These are phyloP conservation scores for Pseudogymnoascus sp. DNA, from an alignment of 2,329 filamentous ascomycete species.

Conservation along the genomic window DNA sequence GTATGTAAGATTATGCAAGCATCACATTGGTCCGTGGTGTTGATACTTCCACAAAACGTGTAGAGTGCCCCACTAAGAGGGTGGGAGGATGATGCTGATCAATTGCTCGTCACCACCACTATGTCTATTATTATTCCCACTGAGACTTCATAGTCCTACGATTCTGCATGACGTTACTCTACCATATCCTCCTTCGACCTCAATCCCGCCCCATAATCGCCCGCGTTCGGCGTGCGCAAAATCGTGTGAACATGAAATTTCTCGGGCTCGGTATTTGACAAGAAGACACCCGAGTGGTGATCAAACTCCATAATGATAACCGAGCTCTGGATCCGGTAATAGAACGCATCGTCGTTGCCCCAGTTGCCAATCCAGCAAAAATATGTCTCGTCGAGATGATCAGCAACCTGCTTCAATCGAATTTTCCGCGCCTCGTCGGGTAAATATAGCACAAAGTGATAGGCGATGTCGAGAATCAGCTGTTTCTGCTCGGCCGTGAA, in stretches of 20 bases:
- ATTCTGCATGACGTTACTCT: not conserved
- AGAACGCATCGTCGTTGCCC: slow-evolving; percentile 61
- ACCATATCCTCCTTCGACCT: not conserved
- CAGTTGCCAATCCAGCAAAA: slow-evolving; percentile 72
- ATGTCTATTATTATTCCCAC: not conserved
- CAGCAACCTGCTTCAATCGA: slow-evolving; percentile 45
- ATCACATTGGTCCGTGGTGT: not conserved
- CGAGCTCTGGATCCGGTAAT: slow-evolving; percentile 69
- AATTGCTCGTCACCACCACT: not conserved
- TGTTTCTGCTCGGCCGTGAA: slow-evolving; percentile 41
- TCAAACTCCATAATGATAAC: slow-evolving; percentile 71
- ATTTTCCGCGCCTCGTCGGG: slow-evolving; percentile 45
- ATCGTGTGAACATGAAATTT: slow-evolving; percentile 76
- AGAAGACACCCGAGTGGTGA: slow-evolving; percentile 70
- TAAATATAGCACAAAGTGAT: slow-evolving; percentile 55
- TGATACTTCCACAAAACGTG: not conserved
- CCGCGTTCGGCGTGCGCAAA: slow-evolving; percentile 62
- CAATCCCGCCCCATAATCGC: slow-evolving; percentile 61
- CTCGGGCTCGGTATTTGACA: slow-evolving; percentile 62
- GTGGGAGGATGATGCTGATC: not conserved
- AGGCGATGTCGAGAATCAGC: slow-evolving; percentile 47
- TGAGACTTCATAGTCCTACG: not conserved
- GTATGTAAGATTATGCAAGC: not conserved
- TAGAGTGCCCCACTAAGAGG: not conserved
- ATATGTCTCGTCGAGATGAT: slow-evolving; percentile 60